Evolutionary conservation across 345 rosid species (phyloP).

Genomic region (Camelina sativa): DNA sequence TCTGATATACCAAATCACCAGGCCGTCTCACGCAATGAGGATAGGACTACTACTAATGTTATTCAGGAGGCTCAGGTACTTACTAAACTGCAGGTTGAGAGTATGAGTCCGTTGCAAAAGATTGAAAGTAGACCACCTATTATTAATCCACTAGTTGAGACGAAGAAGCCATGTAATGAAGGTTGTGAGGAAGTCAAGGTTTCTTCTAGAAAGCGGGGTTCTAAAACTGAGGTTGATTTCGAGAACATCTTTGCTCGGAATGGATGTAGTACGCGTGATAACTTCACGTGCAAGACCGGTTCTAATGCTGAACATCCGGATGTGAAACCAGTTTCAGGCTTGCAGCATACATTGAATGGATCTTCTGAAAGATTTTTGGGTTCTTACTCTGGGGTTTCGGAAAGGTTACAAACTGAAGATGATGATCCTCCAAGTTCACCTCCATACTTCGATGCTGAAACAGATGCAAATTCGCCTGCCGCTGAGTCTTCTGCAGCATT

Average conservation of each 20-base stretch:
- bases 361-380: conserved; percentile 39
- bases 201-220: conserved; percentile 37
- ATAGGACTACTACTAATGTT: conserved; percentile 45
- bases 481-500: conserved; percentile 90
- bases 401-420: conserved; percentile 48
- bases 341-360: conserved; percentile 28
- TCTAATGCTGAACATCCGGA: conserved; percentile 36
- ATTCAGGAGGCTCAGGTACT: conserved; percentile 62
- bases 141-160: conserved; percentile 23
- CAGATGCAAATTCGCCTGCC: conserved; percentile 78
- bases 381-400: conserved; percentile 44
- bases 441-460: conserved; percentile 64
- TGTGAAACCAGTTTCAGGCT: conserved; percentile 46
- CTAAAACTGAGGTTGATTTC: conserved; percentile 37
- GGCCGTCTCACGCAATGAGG: conserved; percentile 48
- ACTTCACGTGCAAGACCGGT: conserved; percentile 44
- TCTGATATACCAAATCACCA: conserved; percentile 57
- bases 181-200: conserved; percentile 39
- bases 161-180: conserved; percentile 38
- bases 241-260: conserved; percentile 33
- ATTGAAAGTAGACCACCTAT: conserved; percentile 38
- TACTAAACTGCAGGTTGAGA: conserved; percentile 23
- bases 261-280: conserved; percentile 36
- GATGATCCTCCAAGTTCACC: conserved; percentile 56
- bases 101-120: conserved; percentile 16